Conservation (phyloP, 2,329 filamentous ascomycete genomes). For the Simplicillium aogashimaense region DNA sequence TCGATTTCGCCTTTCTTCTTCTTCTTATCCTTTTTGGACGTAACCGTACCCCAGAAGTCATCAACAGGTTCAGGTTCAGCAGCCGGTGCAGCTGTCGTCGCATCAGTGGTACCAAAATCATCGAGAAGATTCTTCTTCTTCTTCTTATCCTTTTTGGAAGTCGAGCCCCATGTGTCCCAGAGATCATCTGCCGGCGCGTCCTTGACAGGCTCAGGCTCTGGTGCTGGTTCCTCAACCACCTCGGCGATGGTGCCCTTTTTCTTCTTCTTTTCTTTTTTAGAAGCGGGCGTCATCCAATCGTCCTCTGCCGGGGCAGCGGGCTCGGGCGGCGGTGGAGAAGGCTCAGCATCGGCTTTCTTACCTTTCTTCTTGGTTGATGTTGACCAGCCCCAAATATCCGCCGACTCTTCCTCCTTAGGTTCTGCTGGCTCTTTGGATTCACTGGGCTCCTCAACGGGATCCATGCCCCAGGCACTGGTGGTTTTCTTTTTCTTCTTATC, state of each 20-base stretch:
- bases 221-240: slow-evolving; percentile 14
- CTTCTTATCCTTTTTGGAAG: slow-evolving; percentile 27
- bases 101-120: slow-evolving; percentile 2
- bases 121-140: slow-evolving; percentile 18
- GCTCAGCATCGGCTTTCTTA: slow-evolving; percentile 18
- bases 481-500: slow-evolving; percentile 23
- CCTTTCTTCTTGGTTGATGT: slow-evolving; percentile 30
- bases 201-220: slow-evolving; percentile 14
- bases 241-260: slow-evolving; percentile 19
- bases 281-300: slow-evolving; percentile 10
- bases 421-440: slow-evolving; percentile 16
- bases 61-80: slow-evolving; percentile 6
- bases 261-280: slow-evolving; percentile 29
- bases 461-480: slow-evolving; percentile 22
- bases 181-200: slow-evolving; percentile 10
- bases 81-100: slow-evolving; percentile 2
- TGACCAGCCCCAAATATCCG: slow-evolving; percentile 24
- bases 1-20: slow-evolving; percentile 26
- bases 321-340: slow-evolving; percentile 9
- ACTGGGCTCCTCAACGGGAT: slow-evolving; percentile 22
- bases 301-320: slow-evolving; percentile 12
- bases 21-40: slow-evolving; percentile 17
- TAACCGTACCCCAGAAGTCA: slow-evolving; percentile 8
- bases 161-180: slow-evolving; percentile 12
- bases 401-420: slow-evolving; percentile 12